A percentile compares a stretch with the other conserved stretches of the same genome.
phyloP scores from a whole-genome alignment of 2,329 filamentous ascomycete genomes.

The Colletotrichum spinosum region DNA sequence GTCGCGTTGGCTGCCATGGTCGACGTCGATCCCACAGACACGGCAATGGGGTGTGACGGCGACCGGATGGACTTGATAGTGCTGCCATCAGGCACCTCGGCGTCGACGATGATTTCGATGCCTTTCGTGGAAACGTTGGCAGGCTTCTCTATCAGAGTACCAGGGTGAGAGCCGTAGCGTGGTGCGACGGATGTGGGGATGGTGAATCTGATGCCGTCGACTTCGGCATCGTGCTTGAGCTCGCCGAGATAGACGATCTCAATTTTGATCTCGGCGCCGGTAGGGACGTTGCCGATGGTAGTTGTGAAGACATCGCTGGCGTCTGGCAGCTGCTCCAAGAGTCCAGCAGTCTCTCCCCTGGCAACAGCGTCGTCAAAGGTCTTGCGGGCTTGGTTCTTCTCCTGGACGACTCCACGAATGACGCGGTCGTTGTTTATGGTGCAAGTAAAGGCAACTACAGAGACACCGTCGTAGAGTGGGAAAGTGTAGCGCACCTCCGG shows the following conservation, averaged over 20 bases:
- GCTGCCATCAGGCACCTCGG: slow-evolving; percentile 62
- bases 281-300: slow-evolving; percentile 75
- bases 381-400: slow-evolving; percentile 69
- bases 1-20: slow-evolving; percentile 52
- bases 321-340: slow-evolving; percentile 71
- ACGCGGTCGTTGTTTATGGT: slow-evolving; percentile 66
- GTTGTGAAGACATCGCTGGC: slow-evolving; percentile 76
- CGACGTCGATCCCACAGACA: slow-evolving; percentile 72
- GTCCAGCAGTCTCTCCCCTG: slow-evolving; percentile 70
- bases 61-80: slow-evolving; percentile 73
- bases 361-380: slow-evolving; percentile 70
- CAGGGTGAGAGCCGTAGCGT: slow-evolving; percentile 68
- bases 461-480: slow-evolving; percentile 78
- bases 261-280: slow-evolving; percentile 66
- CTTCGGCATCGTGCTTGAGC: slow-evolving; percentile 76
- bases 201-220: slow-evolving; percentile 76
- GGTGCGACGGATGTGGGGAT: slow-evolving; percentile 76
- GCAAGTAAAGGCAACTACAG: slow-evolving; percentile 75
- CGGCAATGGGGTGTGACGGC: slow-evolving; percentile 74
- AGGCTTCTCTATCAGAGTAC: slow-evolving; percentile 43
- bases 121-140: slow-evolving; percentile 31
- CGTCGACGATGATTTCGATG: slow-evolving; percentile 48
- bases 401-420: slow-evolving; percentile 74
- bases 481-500: slow-evolving; percentile 73
- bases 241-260: slow-evolving; percentile 76